Conservation (phyloP, 257 asterid genomes). For the Plantago ovata region DNA sequence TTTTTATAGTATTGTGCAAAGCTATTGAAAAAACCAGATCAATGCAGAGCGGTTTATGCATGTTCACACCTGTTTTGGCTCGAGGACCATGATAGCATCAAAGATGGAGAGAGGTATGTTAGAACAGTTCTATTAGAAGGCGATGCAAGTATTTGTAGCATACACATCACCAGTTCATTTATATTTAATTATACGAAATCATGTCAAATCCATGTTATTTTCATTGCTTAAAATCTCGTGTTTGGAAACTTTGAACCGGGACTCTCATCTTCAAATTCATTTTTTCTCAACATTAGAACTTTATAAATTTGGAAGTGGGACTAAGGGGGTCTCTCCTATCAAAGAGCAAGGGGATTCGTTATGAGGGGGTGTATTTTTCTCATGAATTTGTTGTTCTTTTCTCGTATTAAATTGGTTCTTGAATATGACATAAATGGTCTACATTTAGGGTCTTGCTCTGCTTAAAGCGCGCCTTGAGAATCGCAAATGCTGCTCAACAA, state of each 20-base stretch:
- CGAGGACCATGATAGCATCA: slow-evolving; percentile 78
- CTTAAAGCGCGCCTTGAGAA: slow-evolving; percentile 91
- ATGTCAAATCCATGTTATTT: too few species aligned
- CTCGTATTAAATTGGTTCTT: neutral
- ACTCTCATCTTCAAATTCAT: too few species aligned
- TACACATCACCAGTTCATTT: neutral
- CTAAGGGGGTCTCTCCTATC: too few species aligned
- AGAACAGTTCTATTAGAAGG: neutral
- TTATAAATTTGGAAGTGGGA: too few species aligned
- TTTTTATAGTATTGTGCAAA: slow-evolving; percentile 79
- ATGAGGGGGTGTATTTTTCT: neutral
- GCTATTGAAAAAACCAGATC: slow-evolving; percentile 97
- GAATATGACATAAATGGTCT: slow-evolving; percentile 7
- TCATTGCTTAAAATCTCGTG: too few species aligned
- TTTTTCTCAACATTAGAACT: too few species aligned
- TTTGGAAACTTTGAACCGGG: too few species aligned
- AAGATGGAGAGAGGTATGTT: slow-evolving; percentile 93
- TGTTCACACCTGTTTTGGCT: slow-evolving; percentile 98
- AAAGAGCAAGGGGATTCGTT: too few species aligned
- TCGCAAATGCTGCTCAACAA: slow-evolving; percentile 96
- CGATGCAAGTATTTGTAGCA: neutral
- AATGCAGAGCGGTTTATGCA: slow-evolving; percentile 97
- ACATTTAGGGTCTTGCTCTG: slow-evolving; percentile 83
- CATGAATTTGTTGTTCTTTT: neutral
- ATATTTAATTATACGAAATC: too few species aligned